Evolutionary conservation across 179 eudicot genomes (phyloP).

Genomic region (Silene noctiflora): DNA sequence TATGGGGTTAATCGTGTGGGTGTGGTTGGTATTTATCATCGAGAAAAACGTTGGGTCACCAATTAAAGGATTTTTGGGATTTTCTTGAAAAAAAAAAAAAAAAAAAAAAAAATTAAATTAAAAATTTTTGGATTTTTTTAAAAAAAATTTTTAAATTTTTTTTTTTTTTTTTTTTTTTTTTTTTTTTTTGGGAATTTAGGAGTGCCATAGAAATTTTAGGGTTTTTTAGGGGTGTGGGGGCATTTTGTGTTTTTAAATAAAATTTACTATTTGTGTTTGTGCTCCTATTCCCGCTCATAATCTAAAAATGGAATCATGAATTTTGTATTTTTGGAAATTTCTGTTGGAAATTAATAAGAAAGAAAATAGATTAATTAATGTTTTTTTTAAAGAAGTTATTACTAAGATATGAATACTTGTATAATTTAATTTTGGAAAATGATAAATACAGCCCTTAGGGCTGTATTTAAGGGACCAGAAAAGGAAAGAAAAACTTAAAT

Average conservation of each 20-base stretch:
- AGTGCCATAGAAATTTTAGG: background rate
- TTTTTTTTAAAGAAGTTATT: no score
- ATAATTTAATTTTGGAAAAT: no score
- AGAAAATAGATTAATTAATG: background rate
- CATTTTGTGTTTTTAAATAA: background rate
- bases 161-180: background rate
- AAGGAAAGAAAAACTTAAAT: no score
- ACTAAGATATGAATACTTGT: no score
- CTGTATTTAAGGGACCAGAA: no score
- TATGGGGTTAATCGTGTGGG: constrained; percentile 34
- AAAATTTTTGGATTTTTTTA: background rate
- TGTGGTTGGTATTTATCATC: constrained; percentile 22
- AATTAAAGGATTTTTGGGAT: constrained; percentile 10
- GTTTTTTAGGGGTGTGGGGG: background rate
- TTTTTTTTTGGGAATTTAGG: background rate
- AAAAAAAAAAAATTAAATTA: background rate
- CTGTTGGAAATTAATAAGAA: background rate
- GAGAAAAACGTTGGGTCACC: constrained; percentile 55
- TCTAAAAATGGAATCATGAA: background rate
- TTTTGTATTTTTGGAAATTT: constrained; percentile 6
- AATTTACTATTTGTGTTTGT: constrained; percentile 3
- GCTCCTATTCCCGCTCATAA: background rate
- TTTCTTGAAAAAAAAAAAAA: background rate
- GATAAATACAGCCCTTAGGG: no score
- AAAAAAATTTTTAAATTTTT: background rate